Percentiles rank a stretch among this genome's conserved stretches.
Evolutionary conservation across 2,329 filamentous ascomycete species (phyloP).

Genomic region (Apiospora koreana): DNA sequence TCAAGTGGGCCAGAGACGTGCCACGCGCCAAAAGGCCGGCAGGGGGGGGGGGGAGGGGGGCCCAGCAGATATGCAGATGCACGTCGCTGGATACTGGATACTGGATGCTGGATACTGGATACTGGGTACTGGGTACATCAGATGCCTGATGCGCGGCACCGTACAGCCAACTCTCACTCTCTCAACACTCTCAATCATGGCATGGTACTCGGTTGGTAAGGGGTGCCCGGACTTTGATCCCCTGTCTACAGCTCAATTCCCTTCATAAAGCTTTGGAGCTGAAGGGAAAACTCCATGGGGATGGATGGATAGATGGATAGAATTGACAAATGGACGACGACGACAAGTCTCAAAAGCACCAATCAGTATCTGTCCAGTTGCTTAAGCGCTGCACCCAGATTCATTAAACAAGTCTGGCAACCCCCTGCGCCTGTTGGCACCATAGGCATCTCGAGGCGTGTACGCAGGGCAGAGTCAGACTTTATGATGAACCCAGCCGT

Average conservation of each 20-base stretch:
- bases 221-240: background rate
- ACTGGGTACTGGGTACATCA: no score
- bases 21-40: slow-evolving; percentile 2
- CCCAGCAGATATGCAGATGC: background rate
- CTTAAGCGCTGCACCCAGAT: background rate
- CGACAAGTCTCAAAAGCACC: background rate
- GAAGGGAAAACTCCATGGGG: no score
- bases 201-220: no score
- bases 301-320: background rate
- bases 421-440: background rate
- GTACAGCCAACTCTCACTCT: no score
- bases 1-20: slow-evolving; percentile 7
- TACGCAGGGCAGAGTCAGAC: background rate
- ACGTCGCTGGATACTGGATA: no score
- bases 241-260: background rate
- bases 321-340: background rate
- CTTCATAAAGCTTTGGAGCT: background rate
- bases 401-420: background rate
- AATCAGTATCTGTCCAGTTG: background rate
- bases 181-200: no score
- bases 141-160: no score
- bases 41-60: background rate
- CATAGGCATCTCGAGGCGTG: background rate
- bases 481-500: background rate
- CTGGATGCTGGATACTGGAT: no score